A percentile compares a stretch with the other conserved stretches of the same genome.
Evolutionary conservation across 2,329 filamentous ascomycete species (phyloP).

Genomic region (Moelleriella libera): DNA sequence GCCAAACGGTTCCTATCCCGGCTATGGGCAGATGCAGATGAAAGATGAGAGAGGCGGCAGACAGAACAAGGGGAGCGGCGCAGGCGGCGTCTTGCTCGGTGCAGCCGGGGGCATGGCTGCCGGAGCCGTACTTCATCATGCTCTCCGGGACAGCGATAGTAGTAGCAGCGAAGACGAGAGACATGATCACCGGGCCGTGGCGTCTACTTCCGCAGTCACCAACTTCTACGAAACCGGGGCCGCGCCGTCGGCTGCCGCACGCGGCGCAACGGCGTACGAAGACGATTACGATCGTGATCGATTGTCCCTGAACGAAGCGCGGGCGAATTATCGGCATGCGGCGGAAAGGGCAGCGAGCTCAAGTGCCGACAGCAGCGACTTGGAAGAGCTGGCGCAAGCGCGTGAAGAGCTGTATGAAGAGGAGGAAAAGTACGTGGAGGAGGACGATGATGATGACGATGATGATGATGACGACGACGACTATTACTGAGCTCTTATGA

Average conservation of each 20-base stretch:
- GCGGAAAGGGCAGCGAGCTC: constrained; percentile 23
- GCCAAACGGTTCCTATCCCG: constrained; percentile 5
- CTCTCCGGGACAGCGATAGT: background rate
- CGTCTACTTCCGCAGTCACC: background rate
- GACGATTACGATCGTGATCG: constrained; percentile 23
- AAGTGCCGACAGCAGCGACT: constrained; percentile 34
- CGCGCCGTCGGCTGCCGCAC: background rate
- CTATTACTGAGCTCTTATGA: background rate
- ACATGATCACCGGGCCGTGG: background rate
- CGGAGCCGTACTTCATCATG: constrained; percentile 43
- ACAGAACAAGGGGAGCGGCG: constrained; percentile 27
- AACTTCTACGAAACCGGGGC: background rate
- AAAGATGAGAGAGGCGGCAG: constrained; percentile 2
- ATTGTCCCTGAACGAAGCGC: constrained; percentile 26
- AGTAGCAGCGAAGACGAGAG: background rate
- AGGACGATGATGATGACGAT: constrained; percentile 18
- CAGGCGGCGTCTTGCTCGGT: constrained; percentile 40
- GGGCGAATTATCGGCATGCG: constrained; percentile 28
- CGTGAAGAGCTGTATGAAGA: constrained; percentile 27
- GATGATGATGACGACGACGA: background rate
- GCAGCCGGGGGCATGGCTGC: constrained; percentile 45
- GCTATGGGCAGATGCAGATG: constrained; percentile 4
- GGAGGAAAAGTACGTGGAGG: constrained; percentile 30
- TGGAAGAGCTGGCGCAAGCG: constrained; percentile 37
- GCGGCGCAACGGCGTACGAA: constrained; percentile 13